phyloP scores from a whole-genome alignment of 805 yeast species.

The Starmerella floris region DNA sequence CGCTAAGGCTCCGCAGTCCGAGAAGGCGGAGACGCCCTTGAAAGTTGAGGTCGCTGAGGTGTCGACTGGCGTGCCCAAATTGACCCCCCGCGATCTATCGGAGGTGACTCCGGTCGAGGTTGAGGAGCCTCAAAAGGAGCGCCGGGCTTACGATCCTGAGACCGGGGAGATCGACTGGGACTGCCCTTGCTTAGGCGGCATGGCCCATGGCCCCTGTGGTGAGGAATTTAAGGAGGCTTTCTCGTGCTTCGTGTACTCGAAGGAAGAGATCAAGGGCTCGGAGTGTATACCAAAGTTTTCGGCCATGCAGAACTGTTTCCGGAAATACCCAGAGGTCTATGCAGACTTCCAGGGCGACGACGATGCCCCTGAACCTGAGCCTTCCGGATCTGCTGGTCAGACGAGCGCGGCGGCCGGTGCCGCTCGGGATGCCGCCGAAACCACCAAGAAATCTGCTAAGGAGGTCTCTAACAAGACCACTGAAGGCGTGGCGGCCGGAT shows the following conservation, averaged over 20 bases:
- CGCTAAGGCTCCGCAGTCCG: conserved; percentile 2
- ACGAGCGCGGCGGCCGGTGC: background rate
- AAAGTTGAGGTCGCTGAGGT: conserved; percentile 3
- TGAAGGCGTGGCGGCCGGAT: too few relatives aligned
- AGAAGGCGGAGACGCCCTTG: background rate
- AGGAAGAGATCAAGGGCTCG: conserved; percentile 88
- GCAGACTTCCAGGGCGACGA: conserved; percentile 70
- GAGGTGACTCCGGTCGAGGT: conserved; percentile 2
- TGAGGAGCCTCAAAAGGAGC: background rate
- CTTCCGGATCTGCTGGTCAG: background rate
- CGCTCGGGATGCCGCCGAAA: background rate
- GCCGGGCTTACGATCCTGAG: conserved; percentile 65
- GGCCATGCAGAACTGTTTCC: conserved; percentile 88
- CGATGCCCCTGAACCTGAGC: conserved; percentile 1
- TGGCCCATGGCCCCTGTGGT: conserved; percentile 99
- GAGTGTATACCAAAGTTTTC: conserved; percentile 87
- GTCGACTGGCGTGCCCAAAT: conserved; percentile 1
- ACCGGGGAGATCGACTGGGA: conserved; percentile 99
- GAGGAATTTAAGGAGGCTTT: conserved; percentile 89
- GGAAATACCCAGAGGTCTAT: conserved; percentile 82
- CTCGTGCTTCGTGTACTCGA: conserved; percentile 86
- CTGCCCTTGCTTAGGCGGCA: conserved; percentile 98
- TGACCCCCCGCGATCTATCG: conserved; percentile 5
- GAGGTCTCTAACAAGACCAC: background rate
- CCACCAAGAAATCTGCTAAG: background rate